These are phyloP conservation scores for Amylocarpus encephaloides DNA, from an alignment of 2,329 filamentous ascomycete species.

Conservation along the genomic window DNA sequence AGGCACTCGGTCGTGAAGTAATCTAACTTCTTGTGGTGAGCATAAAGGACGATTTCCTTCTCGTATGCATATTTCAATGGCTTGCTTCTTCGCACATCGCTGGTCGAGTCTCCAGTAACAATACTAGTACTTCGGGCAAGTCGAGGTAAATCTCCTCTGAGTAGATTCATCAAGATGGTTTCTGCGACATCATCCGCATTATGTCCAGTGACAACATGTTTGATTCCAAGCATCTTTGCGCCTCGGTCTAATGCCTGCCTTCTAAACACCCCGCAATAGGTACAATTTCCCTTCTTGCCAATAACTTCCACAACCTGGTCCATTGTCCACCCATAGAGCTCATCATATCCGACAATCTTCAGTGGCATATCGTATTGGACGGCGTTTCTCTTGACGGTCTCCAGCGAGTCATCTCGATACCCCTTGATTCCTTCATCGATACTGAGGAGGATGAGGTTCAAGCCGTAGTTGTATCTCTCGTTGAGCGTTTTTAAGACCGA, in stretches of 20 bases:
- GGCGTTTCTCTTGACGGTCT: conserved; percentile 94
- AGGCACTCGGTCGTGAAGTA: conserved; percentile 99
- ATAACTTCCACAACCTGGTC: conserved; percentile 95
- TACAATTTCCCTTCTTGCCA: conserved; percentile 98
- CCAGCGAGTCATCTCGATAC: conserved; percentile 90
- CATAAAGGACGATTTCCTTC: conserved; percentile 97
- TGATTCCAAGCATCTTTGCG: conserved; percentile 78
- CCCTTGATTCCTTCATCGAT: conserved; percentile 98
- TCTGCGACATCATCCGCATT: conserved; percentile 97
- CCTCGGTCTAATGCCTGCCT: conserved; percentile 90
- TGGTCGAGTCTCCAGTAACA: conserved; percentile 68
- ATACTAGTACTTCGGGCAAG: conserved; percentile 87
- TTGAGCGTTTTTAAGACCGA: conserved; percentile 93
- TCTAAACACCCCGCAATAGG: conserved; percentile 94
- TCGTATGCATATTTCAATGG: conserved; percentile 98
- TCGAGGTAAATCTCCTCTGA: conserved; percentile 82
- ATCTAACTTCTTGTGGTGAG: conserved; percentile 91
- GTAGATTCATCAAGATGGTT: conserved; percentile 94
- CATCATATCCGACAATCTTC: conserved; percentile 86
- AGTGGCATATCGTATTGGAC: conserved; percentile 85
- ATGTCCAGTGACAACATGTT: conserved; percentile 93
- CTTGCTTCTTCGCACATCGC: conserved; percentile 91
- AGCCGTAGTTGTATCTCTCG: conserved; percentile 76
- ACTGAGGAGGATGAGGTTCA: conserved; percentile 80
- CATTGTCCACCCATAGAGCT: conserved; percentile 99